A percentile compares a stretch with the other conserved stretches of the same genome.
Evolutionary conservation across 31 red algal species (phyloP).

Genomic region (Pterothamnion heteromorphum): DNA sequence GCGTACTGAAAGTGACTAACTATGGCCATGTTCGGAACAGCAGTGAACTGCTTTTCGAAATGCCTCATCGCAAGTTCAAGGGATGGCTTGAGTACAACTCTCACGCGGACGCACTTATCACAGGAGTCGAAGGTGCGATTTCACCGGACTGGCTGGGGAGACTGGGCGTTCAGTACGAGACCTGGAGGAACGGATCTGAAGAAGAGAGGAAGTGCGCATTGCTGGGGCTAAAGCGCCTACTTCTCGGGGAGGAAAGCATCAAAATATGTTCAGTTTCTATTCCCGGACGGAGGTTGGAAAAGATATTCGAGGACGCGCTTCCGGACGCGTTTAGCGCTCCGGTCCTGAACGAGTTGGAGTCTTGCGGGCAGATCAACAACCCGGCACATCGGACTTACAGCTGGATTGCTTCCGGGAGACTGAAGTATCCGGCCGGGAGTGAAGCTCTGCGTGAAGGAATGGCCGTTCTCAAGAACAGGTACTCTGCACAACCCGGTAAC

Average conservation of each 20-base stretch:
- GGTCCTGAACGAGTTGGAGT: background rate
- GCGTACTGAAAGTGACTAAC: background rate
- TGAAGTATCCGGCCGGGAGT: background rate
- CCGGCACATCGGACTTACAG: background rate
- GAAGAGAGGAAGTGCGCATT: background rate
- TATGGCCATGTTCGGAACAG: background rate
- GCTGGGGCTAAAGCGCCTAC: background rate
- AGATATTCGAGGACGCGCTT: background rate
- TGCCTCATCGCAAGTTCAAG: background rate
- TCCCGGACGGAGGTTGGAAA: background rate
- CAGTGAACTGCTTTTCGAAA: background rate
- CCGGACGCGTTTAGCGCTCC: background rate
- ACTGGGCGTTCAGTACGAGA: background rate
- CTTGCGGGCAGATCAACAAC: background rate
- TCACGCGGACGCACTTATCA: background rate
- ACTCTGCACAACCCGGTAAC: background rate
- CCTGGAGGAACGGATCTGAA: background rate
- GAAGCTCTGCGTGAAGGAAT: background rate
- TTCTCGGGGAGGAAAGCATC: background rate
- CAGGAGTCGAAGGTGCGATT: background rate
- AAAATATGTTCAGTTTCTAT: background rate
- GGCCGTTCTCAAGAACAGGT: background rate
- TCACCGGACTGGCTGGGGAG: background rate
- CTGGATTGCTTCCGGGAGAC: background rate
- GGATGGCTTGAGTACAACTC: background rate